Evolutionary conservation across 768 basidiomycete genomes (phyloP).

Genomic region (Leucosporidium yakuticum): DNA sequence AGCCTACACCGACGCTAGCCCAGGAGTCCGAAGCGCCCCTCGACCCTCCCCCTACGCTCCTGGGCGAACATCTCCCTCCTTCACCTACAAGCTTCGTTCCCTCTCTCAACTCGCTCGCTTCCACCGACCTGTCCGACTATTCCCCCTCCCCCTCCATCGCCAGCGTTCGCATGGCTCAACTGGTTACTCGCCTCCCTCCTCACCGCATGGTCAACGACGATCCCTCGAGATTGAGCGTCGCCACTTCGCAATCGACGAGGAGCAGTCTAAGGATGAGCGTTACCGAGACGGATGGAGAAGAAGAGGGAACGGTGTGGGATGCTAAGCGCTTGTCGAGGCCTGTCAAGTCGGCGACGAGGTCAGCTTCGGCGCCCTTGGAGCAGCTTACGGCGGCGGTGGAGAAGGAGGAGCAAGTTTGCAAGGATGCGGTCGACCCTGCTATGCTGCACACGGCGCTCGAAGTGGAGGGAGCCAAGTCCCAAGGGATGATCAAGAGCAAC

Average conservation of each 20-base stretch:
- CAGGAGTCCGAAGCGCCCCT: not conserved
- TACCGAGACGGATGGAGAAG: not conserved
- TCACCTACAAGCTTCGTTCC: slow-evolving; percentile 3
- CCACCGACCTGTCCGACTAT: slow-evolving; percentile 13
- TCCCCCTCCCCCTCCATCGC: slow-evolving; percentile 23
- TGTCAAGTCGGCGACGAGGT: not conserved
- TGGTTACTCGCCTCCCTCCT: not conserved
- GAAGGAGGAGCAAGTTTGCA: not conserved
- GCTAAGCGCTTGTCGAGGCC: not conserved
- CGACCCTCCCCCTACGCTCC: not conserved
- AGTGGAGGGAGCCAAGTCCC: not conserved
- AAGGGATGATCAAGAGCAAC: not conserved
- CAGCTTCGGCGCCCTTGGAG: not conserved
- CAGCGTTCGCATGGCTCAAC: slow-evolving; percentile 18
- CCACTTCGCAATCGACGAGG: not conserved
- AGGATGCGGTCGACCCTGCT: not conserved
- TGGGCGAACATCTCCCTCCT: not conserved
- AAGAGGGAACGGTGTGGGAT: not conserved
- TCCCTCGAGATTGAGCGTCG: not conserved
- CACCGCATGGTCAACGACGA: not conserved
- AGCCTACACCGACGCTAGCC: not conserved
- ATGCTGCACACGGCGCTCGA: not conserved
- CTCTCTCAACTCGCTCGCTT: not conserved
- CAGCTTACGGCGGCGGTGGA: not conserved
- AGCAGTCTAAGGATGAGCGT: not conserved